These are phyloP conservation scores for Metschnikowia anglica DNA, from an alignment of 805 yeast species.

Conservation along the genomic window DNA sequence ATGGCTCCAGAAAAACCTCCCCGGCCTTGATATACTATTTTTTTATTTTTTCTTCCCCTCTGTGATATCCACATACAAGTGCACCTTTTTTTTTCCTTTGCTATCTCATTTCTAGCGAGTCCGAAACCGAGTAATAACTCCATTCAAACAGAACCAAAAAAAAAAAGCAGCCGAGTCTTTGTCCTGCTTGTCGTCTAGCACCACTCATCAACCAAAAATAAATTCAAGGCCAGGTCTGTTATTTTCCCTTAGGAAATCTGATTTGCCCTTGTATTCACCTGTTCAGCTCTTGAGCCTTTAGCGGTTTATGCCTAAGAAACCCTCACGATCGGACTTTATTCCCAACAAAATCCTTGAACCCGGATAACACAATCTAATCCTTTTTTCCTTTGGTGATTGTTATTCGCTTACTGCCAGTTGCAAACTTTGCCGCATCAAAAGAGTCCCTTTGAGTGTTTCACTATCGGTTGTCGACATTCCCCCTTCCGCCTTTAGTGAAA, in stretches of 20 bases:
- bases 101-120: too few species aligned
- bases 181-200: too few species aligned
- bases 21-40: too few species aligned
- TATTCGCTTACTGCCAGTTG: conserved; percentile 9
- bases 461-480: conserved; percentile 38
- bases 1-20: too few species aligned
- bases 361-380: conserved; percentile 36
- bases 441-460: conserved; percentile 18
- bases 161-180: neutral
- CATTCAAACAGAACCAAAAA: neutral
- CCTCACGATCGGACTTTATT: conserved; percentile 38
- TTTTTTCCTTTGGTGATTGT: conserved; percentile 2
- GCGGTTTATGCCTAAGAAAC: conserved; percentile 47
- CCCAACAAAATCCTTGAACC: conserved; percentile 38
- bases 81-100: too few species aligned
- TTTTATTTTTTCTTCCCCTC: too few species aligned
- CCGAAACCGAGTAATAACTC: neutral
- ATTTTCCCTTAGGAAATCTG: conserved; percentile 7
- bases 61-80: too few species aligned
- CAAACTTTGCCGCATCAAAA: neutral
- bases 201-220: conserved; percentile 1
- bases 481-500: conserved; percentile 32
- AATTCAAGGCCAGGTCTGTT: conserved; percentile 12
- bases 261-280: conserved; percentile 12
- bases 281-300: conserved; percentile 9